These are phyloP conservation scores for Davidsoniella eucalypti DNA, from an alignment of 2,329 filamentous ascomycete genomes.

Conservation along the genomic window DNA sequence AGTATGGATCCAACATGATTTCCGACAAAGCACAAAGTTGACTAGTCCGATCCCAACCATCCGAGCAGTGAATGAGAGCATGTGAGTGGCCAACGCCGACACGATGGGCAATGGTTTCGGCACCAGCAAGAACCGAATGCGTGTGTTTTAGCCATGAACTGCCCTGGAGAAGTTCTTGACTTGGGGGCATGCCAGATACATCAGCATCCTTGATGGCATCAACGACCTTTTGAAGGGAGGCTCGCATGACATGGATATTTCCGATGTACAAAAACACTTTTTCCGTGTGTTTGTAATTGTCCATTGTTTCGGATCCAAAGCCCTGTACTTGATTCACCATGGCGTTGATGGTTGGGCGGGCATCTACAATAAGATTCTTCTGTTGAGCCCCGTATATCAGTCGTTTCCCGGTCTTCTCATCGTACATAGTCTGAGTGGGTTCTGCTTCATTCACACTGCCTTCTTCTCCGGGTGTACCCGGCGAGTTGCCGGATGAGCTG, in stretches of 20 bases:
- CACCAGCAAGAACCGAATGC: slow-evolving; percentile 64
- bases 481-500: not conserved
- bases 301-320: slow-evolving; percentile 92
- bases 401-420: slow-evolving; percentile 43
- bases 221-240: slow-evolving; percentile 72
- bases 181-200: slow-evolving; percentile 66
- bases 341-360: slow-evolving; percentile 83
- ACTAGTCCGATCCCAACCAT: slow-evolving; percentile 95
- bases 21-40: slow-evolving; percentile 86
- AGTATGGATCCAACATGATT: slow-evolving; percentile 89
- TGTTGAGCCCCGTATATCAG: slow-evolving; percentile 83
- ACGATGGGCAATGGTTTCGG: slow-evolving; percentile 67
- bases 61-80: slow-evolving; percentile 91
- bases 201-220: slow-evolving; percentile 87
- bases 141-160: slow-evolving; percentile 92
- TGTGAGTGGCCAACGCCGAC: slow-evolving; percentile 88
- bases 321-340: slow-evolving; percentile 88
- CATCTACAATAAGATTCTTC: slow-evolving; percentile 88
- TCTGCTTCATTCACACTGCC: slow-evolving; percentile 15
- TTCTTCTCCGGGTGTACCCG: not conserved
- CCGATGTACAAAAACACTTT: slow-evolving; percentile 92
- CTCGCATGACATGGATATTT: slow-evolving; percentile 96
- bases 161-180: slow-evolving; percentile 60
- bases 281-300: slow-evolving; percentile 81
- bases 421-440: slow-evolving; percentile 24